Percentiles rank a stretch among this genome's conserved stretches.
Evolutionary conservation across 306 rosid species (phyloP).

Genomic region (Rubus idaeus): DNA sequence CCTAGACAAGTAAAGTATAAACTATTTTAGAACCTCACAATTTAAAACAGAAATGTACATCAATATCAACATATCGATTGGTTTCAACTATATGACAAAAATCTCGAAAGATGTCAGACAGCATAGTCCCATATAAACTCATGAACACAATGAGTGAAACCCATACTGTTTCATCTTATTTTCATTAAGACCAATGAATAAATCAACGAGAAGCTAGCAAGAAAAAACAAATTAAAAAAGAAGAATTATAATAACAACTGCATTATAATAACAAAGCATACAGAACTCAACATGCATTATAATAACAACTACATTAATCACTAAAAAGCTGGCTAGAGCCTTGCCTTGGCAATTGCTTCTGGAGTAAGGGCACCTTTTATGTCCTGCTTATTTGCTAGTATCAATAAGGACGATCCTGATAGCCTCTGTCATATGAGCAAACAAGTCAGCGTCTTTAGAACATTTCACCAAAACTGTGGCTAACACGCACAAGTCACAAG

Average conservation of each 20-base stretch:
- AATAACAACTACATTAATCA: background rate
- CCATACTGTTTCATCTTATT: too few relatives aligned
- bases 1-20: slow-evolving; percentile 29
- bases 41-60: background rate
- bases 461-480: background rate
- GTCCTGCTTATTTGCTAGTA: slow-evolving; percentile 82
- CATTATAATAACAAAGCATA: background rate
- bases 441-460: background rate
- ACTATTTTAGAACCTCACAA: background rate
- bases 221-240: too few relatives aligned
- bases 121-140: too few relatives aligned
- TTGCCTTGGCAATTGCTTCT: slow-evolving; percentile 60
- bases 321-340: background rate
- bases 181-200: background rate
- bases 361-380: slow-evolving; percentile 74
- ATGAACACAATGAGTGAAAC: too few relatives aligned
- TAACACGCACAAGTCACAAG: background rate
- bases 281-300: background rate
- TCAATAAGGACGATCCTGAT: slow-evolving; percentile 67
- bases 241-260: too few relatives aligned
- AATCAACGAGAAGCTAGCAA: too few relatives aligned
- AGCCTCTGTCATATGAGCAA: slow-evolving; percentile 49
- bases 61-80: too few relatives aligned
- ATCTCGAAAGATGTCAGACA: too few relatives aligned
- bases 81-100: too few relatives aligned